Evolutionary conservation across 2,329 filamentous ascomycete species (phyloP).

Genomic region (Chrysoporthe puriensis): DNA sequence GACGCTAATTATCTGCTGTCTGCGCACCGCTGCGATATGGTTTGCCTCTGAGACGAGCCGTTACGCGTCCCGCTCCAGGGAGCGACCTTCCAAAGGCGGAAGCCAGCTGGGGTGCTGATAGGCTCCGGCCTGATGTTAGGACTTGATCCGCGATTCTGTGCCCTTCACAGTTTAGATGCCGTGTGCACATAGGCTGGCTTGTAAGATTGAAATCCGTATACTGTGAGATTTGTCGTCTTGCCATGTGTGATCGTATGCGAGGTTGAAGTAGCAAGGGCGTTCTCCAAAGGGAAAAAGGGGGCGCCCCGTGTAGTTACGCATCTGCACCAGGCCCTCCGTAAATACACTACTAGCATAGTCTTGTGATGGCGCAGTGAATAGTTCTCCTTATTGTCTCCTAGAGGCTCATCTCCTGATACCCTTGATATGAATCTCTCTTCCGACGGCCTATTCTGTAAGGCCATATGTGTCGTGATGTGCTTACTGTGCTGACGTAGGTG

Average conservation of each 20-base stretch:
- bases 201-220: background rate
- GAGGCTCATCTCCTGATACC: too few species aligned
- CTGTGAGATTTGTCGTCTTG: background rate
- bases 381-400: too few species aligned
- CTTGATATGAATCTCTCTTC: too few species aligned
- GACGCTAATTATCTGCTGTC: background rate
- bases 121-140: background rate
- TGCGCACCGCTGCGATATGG: background rate
- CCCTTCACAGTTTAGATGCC: background rate
- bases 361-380: background rate
- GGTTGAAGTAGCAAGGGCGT: background rate
- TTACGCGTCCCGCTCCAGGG: constrained; percentile 14
- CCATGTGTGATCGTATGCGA: background rate
- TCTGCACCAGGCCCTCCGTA: background rate
- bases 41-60: constrained; percentile 3
- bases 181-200: background rate
- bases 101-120: constrained; percentile 1
- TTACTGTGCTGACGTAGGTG: too few species aligned
- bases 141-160: background rate
- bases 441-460: too few species aligned
- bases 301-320: background rate
- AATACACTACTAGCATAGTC: background rate
- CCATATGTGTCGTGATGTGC: too few species aligned
- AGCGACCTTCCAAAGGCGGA: constrained; percentile 23
- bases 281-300: background rate